Percentiles rank a stretch among this genome's conserved stretches.
Evolutionary conservation across 1,284 basidiomycete genomes (phyloP).

Genomic region (Trichosporon sp.): DNA sequence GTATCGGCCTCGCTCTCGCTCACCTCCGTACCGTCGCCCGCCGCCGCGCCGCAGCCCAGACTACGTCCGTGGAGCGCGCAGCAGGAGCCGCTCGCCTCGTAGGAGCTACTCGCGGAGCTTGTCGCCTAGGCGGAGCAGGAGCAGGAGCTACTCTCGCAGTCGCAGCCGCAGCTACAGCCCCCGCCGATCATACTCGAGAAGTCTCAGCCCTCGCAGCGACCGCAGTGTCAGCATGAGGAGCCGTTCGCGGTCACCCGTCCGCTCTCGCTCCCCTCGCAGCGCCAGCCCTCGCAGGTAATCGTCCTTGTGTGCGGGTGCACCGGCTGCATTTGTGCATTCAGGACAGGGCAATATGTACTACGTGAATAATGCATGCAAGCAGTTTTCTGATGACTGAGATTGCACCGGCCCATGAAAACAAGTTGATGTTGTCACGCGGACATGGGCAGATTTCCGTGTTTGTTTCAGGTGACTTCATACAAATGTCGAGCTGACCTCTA

Average conservation of each 20-base stretch:
- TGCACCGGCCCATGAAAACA: background rate
- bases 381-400: background rate
- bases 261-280: conserved; percentile 7
- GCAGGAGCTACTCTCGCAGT: conserved; percentile 8
- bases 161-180: conserved; percentile 7
- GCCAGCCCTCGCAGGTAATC: conserved; percentile 7
- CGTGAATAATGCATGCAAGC: background rate
- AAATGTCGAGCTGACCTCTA: background rate
- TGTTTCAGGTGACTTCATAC: background rate
- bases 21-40: conserved; percentile 15
- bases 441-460: background rate
- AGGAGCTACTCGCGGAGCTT: conserved; percentile 4
- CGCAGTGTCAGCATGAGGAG: conserved; percentile 15
- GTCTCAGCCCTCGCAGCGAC: background rate
- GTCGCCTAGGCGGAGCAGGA: background rate
- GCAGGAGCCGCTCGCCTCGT: conserved; percentile 6
- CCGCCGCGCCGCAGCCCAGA: conserved; percentile 16
- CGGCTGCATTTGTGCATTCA: background rate
- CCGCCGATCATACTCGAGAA: background rate
- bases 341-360: background rate
- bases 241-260: background rate
- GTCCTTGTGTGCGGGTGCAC: background rate
- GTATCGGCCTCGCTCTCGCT: conserved; percentile 14
- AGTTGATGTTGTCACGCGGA: background rate
- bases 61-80: conserved; percentile 19